phyloP scores from a whole-genome alignment of 352 stramenopile genomes.

The Globisporangium rhizosaccharum region DNA sequence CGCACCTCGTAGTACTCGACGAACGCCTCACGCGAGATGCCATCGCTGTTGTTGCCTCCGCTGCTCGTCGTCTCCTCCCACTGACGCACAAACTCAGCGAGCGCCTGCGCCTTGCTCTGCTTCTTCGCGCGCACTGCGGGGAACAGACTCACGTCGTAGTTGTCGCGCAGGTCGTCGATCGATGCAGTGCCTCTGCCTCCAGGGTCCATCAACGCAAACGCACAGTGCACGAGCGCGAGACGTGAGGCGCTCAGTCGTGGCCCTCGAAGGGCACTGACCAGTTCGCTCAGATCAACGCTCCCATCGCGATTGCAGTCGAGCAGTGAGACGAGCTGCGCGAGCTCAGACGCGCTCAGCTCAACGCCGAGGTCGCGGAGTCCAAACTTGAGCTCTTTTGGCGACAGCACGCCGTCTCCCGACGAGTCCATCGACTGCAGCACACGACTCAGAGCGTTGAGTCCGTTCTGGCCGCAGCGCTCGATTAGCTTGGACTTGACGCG shows the following conservation, averaged over 20 bases:
- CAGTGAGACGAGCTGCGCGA: slow-evolving; percentile 28
- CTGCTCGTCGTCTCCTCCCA: slow-evolving; percentile 31
- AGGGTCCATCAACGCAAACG: slow-evolving; percentile 58
- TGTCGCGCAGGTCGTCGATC: slow-evolving; percentile 49
- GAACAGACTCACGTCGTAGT: slow-evolving; percentile 73
- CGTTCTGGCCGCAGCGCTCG: slow-evolving; percentile 25
- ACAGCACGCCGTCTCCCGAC: slow-evolving; percentile 35
- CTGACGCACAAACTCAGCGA: slow-evolving; percentile 67
- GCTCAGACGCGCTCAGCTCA: slow-evolving; percentile 30
- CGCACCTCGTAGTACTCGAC: slow-evolving; percentile 76
- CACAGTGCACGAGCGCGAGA: slow-evolving; percentile 36
- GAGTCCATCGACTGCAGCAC: slow-evolving; percentile 41
- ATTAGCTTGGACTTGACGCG: slow-evolving; percentile 32
- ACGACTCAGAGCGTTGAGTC: slow-evolving; percentile 44
- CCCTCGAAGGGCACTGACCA: slow-evolving; percentile 45
- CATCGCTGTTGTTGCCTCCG: slow-evolving; percentile 19
- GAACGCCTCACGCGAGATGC: slow-evolving; percentile 60
- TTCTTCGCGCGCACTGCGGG: slow-evolving; percentile 64
- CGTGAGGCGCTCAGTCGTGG: slow-evolving; percentile 20
- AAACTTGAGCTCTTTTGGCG: slow-evolving; percentile 53
- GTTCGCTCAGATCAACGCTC: slow-evolving; percentile 42
- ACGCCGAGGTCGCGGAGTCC: slow-evolving; percentile 48
- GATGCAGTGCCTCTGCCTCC: slow-evolving; percentile 27
- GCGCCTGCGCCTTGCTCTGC: slow-evolving; percentile 40
- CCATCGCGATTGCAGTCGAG: slow-evolving; percentile 51